Conservation (phyloP, 208 protist species). For the Naegleria lovaniensis region DNA sequence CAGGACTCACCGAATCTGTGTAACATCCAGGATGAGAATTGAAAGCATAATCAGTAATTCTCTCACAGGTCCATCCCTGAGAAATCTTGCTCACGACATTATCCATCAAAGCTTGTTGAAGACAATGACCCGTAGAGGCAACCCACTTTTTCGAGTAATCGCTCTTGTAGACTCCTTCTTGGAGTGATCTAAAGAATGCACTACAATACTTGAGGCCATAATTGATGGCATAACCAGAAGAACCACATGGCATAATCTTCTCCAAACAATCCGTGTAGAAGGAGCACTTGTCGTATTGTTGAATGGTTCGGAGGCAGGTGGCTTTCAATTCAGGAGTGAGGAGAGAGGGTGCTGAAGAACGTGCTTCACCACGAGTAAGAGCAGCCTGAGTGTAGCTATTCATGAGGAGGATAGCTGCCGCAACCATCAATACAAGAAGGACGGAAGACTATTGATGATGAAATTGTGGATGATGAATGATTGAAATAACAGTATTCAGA, state of each 20-base stretch:
- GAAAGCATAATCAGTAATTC: background rate
- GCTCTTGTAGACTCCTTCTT: background rate
- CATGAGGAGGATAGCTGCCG: too few species aligned
- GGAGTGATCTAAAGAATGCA: background rate
- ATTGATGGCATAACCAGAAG: constrained; percentile 1
- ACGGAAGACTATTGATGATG: too few species aligned
- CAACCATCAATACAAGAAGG: too few species aligned
- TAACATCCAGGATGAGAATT: background rate
- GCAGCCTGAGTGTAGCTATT: background rate
- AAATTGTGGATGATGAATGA: too few species aligned
- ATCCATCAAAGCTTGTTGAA: background rate
- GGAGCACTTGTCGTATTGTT: background rate
- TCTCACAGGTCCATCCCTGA: background rate
- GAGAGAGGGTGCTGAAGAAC: background rate
- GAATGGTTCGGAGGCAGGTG: background rate
- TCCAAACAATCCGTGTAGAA: constrained; percentile 24
- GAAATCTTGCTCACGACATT: background rate
- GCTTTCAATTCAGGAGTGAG: background rate
- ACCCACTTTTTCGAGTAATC: background rate
- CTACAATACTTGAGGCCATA: constrained; percentile 19
- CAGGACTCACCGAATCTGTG: background rate
- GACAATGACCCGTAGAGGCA: background rate
- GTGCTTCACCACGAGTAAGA: background rate
- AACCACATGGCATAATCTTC: constrained; percentile 8
- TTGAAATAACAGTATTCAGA: too few species aligned